These are phyloP conservation scores for Claviceps maximensis DNA, from an alignment of 2,329 filamentous ascomycete species.

Conservation along the genomic window DNA sequence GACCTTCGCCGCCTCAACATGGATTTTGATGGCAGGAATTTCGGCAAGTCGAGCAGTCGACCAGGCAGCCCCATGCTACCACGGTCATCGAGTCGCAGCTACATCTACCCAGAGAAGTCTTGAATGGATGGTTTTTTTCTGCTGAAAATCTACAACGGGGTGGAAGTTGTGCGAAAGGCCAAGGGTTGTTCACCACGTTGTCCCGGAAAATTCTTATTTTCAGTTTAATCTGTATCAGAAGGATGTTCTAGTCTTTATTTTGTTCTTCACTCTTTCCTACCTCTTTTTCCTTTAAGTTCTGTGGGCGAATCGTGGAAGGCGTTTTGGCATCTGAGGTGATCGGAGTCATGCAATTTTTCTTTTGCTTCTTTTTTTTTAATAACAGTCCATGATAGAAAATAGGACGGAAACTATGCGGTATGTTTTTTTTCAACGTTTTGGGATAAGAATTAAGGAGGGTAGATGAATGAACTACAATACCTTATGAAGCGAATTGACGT, in stretches of 20 bases:
- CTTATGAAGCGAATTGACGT: neutral
- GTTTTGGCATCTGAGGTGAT: neutral
- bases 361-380: neutral
- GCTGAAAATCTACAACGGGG: neutral
- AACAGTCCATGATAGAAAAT: neutral
- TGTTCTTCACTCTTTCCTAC: neutral
- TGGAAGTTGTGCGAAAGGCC: neutral
- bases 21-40: conserved; percentile 26
- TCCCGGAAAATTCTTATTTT: neutral
- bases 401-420: neutral
- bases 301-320: neutral
- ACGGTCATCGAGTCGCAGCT: conserved; percentile 24
- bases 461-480: neutral
- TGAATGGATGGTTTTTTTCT: neutral
- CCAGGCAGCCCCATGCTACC: conserved; percentile 32
- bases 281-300: neutral
- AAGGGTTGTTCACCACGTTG: neutral
- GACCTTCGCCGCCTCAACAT: conserved; percentile 22
- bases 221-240: neutral
- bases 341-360: neutral
- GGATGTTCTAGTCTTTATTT: neutral
- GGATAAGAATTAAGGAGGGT: neutral
- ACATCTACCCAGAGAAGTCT: conserved; percentile 23
- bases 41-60: conserved; percentile 32
- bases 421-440: no score